Conservation (phyloP, 2,329 filamentous ascomycete species). For the Geosmithia putterillii region DNA sequence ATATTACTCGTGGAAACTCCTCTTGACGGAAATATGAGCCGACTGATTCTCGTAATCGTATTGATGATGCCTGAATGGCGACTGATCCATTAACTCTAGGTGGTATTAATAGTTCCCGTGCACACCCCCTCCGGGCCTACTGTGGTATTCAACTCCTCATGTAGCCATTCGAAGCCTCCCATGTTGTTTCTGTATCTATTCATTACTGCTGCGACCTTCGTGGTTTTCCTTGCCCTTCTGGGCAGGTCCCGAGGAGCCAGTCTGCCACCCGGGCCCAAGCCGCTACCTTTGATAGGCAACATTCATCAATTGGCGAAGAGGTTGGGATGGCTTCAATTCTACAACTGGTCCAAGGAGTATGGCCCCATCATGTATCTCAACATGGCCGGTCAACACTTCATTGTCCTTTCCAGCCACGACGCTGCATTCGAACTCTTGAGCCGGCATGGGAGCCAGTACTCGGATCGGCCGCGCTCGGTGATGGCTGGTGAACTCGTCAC, state of each 20-base stretch:
- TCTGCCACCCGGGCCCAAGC: conserved; percentile 17
- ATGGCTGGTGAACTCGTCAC: conserved; percentile 31
- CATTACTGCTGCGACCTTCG: no score
- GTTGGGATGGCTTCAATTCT: conserved; percentile 21
- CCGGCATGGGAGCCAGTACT: conserved; percentile 7
- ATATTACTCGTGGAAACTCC: no score
- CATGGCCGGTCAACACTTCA: conserved; percentile 9
- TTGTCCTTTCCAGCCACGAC: conserved; percentile 9
- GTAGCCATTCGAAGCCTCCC: no score
- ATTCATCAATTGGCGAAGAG: conserved; percentile 13
- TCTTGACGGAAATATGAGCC: no score
- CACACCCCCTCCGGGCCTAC: no score
- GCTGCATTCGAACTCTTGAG: conserved; percentile 10
- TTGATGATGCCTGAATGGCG: no score
- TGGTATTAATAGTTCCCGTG: no score
- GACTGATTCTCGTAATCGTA: no score
- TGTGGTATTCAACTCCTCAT: no score
- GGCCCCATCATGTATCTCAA: conserved; percentile 10
- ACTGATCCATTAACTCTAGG: no score
- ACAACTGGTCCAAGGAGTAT: conserved; percentile 7
- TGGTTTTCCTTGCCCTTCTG: neutral
- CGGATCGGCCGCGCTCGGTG: conserved; percentile 22
- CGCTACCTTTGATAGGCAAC: conserved; percentile 10
- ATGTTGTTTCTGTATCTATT: no score
- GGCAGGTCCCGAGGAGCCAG: neutral